Conservation (phyloP, 768 basidiomycete genomes). For the Lentinula edodes region DNA sequence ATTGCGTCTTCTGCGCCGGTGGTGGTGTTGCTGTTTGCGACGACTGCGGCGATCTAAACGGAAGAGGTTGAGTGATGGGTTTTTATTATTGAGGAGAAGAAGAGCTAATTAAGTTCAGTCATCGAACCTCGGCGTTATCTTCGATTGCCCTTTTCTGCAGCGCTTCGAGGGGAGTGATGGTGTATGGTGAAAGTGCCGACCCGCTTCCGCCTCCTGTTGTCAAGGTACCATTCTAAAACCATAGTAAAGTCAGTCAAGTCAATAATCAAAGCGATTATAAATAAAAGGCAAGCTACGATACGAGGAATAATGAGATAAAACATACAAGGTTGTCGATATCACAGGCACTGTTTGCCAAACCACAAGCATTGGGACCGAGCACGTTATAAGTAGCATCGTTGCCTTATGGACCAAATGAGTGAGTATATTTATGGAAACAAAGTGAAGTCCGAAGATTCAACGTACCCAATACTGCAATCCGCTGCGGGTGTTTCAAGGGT, state of each 20-base stretch:
- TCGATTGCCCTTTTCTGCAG: neutral
- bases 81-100: no score
- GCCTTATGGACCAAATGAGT: constrained; percentile 14
- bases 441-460: neutral
- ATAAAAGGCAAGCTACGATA: neutral
- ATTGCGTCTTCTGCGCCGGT: neutral
- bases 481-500: neutral
- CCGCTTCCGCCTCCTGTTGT: constrained; percentile 1
- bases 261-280: neutral
- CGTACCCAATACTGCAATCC: neutral
- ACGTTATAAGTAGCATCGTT: constrained; percentile 30
- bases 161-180: neutral
- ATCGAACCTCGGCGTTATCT: neutral
- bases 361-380: constrained; percentile 33
- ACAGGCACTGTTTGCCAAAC: neutral
- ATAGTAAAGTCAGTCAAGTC: neutral
- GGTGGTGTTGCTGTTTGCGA: neutral
- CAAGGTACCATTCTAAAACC: constrained; percentile 13
- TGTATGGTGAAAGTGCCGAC: neutral
- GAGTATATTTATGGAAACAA: neutral
- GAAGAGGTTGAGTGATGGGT: no score
- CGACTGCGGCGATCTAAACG: neutral
- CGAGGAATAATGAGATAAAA: neutral
- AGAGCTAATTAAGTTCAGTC: no score
- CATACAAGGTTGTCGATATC: neutral